A percentile compares a stretch with the other conserved stretches of the same genome.
Conservation (phyloP, 306 rosid species). For the Luffa acutangula region DNA sequence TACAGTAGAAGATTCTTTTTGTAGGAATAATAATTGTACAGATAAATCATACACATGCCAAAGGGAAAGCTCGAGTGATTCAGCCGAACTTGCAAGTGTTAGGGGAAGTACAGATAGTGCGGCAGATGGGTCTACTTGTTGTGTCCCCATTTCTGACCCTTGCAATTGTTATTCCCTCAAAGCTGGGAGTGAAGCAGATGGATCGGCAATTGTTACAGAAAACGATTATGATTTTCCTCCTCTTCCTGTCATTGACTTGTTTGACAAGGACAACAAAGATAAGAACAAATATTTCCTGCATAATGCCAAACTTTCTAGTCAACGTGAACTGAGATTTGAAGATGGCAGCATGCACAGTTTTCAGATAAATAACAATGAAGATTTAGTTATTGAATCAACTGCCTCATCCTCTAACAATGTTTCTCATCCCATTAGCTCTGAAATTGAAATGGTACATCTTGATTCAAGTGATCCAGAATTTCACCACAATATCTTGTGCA, state of each 20-base stretch:
- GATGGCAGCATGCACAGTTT: conserved; percentile 64
- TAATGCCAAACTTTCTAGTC: conserved; percentile 23
- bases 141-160: conserved; percentile 25
- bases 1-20: conserved; percentile 31
- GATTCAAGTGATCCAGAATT: conserved; percentile 33
- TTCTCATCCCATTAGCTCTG: conserved; percentile 32
- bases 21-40: conserved; percentile 35
- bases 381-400: conserved; percentile 57
- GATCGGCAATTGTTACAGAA: conserved; percentile 30
- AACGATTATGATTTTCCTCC: conserved; percentile 58
- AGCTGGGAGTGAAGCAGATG: conserved; percentile 38
- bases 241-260: conserved; percentile 52
- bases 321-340: conserved; percentile 31
- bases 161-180: conserved; percentile 34
- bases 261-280: conserved; percentile 37
- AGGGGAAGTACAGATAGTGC: conserved; percentile 48
- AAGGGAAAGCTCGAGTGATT: conserved; percentile 41
- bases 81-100: conserved; percentile 39
- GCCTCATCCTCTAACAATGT: conserved; percentile 27
- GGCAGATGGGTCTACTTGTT: conserved; percentile 29
- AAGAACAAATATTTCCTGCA: conserved; percentile 22
- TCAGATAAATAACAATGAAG: conserved; percentile 55
- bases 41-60: conserved; percentile 30
- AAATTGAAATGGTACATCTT: conserved; percentile 44
- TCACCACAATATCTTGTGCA: conserved; percentile 21